phyloP scores from a whole-genome alignment of 2,329 filamentous ascomycete species.

The Calonectria pseudoturangicola region DNA sequence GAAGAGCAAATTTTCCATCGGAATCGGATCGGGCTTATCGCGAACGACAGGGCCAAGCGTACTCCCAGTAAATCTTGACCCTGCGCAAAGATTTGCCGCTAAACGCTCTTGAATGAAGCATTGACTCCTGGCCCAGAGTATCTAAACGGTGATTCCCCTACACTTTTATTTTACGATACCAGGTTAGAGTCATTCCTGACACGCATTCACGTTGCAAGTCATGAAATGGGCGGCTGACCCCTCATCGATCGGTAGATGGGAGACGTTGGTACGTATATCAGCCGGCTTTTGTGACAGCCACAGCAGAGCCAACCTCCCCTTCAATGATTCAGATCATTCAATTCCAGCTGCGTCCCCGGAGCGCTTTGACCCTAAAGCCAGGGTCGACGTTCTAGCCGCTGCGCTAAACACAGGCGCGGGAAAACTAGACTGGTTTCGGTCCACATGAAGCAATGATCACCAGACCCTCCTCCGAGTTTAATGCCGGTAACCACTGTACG shows the following conservation, averaged over 20 bases:
- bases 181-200: too few relatives aligned
- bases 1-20: background rate
- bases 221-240: too few relatives aligned
- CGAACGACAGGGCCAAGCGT: background rate
- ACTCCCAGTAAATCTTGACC: background rate
- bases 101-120: too few relatives aligned
- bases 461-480: background rate
- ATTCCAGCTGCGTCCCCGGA: background rate
- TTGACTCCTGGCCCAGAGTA: too few relatives aligned
- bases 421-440: background rate
- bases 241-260: too few relatives aligned
- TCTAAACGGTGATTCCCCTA: too few relatives aligned
- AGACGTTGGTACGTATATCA: background rate
- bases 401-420: slow-evolving; percentile 5
- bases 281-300: background rate
- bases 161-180: too few relatives aligned
- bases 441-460: slow-evolving; percentile 1
- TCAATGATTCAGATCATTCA: background rate
- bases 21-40: background rate
- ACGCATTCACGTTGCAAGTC: too few relatives aligned
- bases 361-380: slow-evolving; percentile 3
- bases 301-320: background rate
- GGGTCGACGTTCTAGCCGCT: background rate
- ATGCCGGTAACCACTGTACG: background rate
- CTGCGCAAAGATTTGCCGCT: too few relatives aligned